phyloP scores from a whole-genome alignment of 1,284 basidiomycete genomes.

The Ganoderma sinense region DNA sequence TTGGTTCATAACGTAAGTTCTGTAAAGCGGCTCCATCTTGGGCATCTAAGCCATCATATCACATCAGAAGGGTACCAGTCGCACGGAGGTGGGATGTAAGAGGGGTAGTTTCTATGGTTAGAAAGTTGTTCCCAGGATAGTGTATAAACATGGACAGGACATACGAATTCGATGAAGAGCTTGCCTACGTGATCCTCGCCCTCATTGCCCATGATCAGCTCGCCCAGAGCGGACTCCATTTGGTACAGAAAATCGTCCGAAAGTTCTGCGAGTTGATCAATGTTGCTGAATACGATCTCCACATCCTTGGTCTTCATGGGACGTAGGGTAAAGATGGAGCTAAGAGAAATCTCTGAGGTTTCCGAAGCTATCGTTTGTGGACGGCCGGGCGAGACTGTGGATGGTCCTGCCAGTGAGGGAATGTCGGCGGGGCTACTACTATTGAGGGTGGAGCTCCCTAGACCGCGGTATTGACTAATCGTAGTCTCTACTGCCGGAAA shows the following conservation, averaged over 20 bases:
- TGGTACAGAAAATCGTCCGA: conserved; percentile 71
- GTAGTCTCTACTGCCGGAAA: background rate
- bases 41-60: no score
- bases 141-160: conserved; percentile 58
- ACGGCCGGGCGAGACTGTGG: conserved; percentile 55
- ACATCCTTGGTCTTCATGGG: conserved; percentile 80
- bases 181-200: conserved; percentile 81
- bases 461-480: conserved; percentile 1
- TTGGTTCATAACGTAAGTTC: conserved; percentile 88
- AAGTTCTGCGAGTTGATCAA: conserved; percentile 78
- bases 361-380: conserved; percentile 64
- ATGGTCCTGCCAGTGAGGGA: conserved; percentile 46
- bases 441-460: conserved; percentile 41
- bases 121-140: no score
- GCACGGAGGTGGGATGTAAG: conserved; percentile 41
- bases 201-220: conserved; percentile 61
- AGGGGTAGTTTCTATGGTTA: no score
- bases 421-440: conserved; percentile 38
- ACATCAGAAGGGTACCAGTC: no score
- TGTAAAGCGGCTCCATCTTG: conserved; percentile 81
- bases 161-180: conserved; percentile 78
- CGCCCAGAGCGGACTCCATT: conserved; percentile 47
- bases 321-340: conserved; percentile 23
- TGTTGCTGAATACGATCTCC: conserved; percentile 82
- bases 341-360: conserved; percentile 52